These are phyloP conservation scores for Falciphora oryzae DNA, from an alignment of 2,329 filamentous ascomycete genomes.

Conservation along the genomic window DNA sequence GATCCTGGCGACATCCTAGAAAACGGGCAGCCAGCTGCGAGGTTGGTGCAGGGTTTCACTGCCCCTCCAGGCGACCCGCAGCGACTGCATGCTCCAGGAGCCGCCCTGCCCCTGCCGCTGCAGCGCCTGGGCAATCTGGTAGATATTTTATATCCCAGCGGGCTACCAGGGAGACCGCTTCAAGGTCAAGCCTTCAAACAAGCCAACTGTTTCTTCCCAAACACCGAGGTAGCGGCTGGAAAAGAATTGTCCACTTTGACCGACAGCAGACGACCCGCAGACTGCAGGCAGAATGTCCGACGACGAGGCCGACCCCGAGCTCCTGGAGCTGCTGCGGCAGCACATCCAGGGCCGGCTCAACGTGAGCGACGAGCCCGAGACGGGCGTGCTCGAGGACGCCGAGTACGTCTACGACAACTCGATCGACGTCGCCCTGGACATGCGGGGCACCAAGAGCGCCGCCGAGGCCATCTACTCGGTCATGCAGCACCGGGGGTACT, in stretches of 20 bases:
- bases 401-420: constrained; percentile 88
- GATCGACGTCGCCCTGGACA: constrained; percentile 86
- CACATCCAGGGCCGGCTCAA: constrained; percentile 60
- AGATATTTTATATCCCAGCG: too few species aligned
- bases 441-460: constrained; percentile 74
- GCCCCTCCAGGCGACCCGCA: neutral
- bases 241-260: too few species aligned
- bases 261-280: too few species aligned
- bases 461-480: constrained; percentile 71
- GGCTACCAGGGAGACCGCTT: too few species aligned
- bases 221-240: too few species aligned
- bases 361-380: constrained; percentile 59
- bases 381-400: constrained; percentile 74
- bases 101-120: too few species aligned
- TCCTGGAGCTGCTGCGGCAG: constrained; percentile 78
- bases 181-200: too few species aligned
- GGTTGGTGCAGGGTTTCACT: neutral
- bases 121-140: too few species aligned
- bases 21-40: neutral
- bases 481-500: constrained; percentile 82
- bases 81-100: neutral
- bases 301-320: constrained; percentile 83
- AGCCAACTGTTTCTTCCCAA: too few species aligned
- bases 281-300: constrained; percentile 61
- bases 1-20: too few species aligned